Conservation (phyloP, 2,329 filamentous ascomycete species). For the Alternaria infectoria region DNA sequence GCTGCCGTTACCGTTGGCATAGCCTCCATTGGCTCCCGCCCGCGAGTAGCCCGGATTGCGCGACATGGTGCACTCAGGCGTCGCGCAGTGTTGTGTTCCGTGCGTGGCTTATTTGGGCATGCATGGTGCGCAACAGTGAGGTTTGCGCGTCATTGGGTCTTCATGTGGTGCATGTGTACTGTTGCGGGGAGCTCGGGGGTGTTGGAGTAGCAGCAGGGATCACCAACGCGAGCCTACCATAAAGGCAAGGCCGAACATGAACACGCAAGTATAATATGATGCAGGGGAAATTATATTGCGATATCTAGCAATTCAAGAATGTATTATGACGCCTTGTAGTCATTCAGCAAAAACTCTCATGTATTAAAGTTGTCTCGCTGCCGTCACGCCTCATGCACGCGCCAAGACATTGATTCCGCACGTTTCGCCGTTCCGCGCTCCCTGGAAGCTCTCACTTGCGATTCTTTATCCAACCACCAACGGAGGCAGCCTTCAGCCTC, state of each 20-base stretch:
- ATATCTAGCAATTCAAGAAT: too few relatives aligned
- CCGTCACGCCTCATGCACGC: constrained; percentile 1
- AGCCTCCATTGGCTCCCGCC: constrained; percentile 42
- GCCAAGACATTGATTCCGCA: constrained; percentile 24
- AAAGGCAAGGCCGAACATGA: background rate
- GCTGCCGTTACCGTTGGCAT: constrained; percentile 40
- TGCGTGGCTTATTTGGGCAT: background rate
- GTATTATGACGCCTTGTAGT: too few relatives aligned
- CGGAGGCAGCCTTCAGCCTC: constrained; percentile 23
- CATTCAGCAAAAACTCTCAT: background rate
- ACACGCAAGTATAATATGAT: background rate
- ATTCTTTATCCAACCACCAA: constrained; percentile 25
- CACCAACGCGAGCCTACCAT: background rate
- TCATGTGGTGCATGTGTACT: constrained; percentile 5
- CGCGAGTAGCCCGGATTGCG: constrained; percentile 43
- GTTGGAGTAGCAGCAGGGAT: constrained; percentile 28
- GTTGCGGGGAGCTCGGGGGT: constrained; percentile 40
- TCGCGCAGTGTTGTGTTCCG: constrained; percentile 10
- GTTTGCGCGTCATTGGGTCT: constrained; percentile 16
- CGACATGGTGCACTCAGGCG: constrained; percentile 39
- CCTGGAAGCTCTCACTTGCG: constrained; percentile 17
- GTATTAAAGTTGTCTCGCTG: background rate
- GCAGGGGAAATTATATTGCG: too few relatives aligned
- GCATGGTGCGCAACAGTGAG: constrained; percentile 23
- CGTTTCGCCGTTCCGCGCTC: constrained; percentile 21